Conservation (phyloP, 495 filamentous ascomycete genomes). For the Penicillium crystallinum region DNA sequence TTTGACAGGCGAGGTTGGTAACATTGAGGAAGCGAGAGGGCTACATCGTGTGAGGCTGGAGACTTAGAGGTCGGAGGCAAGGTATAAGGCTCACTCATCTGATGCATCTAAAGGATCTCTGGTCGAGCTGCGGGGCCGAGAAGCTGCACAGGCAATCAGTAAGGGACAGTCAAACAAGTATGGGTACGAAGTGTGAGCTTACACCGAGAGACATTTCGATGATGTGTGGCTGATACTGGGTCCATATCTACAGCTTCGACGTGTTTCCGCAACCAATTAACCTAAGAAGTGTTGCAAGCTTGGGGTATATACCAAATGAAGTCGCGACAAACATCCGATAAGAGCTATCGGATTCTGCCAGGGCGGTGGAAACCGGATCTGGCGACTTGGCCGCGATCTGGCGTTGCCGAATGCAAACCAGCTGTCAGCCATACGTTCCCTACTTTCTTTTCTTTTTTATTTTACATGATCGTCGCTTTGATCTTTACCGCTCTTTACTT, state of each 20-base stretch:
- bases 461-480: slow-evolving; percentile 1
- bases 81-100: slow-evolving; percentile 39
- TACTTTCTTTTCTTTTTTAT: slow-evolving; percentile 15
- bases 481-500: slow-evolving; percentile 5
- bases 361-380: slow-evolving; percentile 27
- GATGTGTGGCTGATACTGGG: slow-evolving; percentile 20
- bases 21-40: slow-evolving; percentile 15
- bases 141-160: slow-evolving; percentile 31
- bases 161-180: slow-evolving; percentile 2
- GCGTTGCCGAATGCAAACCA: slow-evolving; percentile 18
- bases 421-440: slow-evolving; percentile 26
- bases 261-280: not conserved
- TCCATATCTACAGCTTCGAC: slow-evolving; percentile 22
- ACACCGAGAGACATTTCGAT: slow-evolving; percentile 39
- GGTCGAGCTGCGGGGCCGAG: slow-evolving; percentile 46
- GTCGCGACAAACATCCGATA: slow-evolving; percentile 15
- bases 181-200: slow-evolving; percentile 9
- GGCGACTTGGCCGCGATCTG: slow-evolving; percentile 26
- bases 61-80: not conserved
- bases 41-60: slow-evolving; percentile 23
- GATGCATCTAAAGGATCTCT: slow-evolving; percentile 47
- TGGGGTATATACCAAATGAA: not conserved
- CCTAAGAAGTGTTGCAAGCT: not conserved
- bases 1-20: slow-evolving; percentile 10
- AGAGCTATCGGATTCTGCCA: slow-evolving; percentile 24